A percentile compares a stretch with the other conserved stretches of the same genome.
phyloP scores from a whole-genome alignment of 768 basidiomycete genomes.

The Russula olivacea region DNA sequence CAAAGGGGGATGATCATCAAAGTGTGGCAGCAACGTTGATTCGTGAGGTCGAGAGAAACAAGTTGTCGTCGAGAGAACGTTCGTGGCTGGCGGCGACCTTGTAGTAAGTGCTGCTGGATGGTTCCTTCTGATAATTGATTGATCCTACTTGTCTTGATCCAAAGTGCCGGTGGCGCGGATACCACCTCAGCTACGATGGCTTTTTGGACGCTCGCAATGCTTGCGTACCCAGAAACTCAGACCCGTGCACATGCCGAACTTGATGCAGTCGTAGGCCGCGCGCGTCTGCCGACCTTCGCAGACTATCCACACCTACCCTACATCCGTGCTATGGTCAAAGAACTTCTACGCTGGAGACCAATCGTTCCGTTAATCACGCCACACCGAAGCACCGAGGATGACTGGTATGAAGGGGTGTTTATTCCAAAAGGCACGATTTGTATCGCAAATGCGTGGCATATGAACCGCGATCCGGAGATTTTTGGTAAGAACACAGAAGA shows the following conservation, averaged over 20 bases:
- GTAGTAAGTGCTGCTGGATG: neutral
- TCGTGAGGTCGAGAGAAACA: neutral
- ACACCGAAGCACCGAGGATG: neutral
- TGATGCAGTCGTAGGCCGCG: neutral
- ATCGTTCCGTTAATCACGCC: neutral
- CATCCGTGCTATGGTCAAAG: neutral
- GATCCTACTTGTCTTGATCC: neutral
- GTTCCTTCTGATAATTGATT: neutral
- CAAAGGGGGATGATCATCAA: neutral
- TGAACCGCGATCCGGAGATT: slow-evolving; percentile 1
- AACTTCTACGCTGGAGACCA: neutral
- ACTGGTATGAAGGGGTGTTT: neutral
- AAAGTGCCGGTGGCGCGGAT: neutral
- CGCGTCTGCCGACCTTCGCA: neutral
- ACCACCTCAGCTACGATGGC: neutral
- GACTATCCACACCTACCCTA: neutral
- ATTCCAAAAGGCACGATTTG: neutral
- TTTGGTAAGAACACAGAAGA: neutral
- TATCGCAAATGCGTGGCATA: neutral
- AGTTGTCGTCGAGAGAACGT: neutral
- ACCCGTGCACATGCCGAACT: neutral
- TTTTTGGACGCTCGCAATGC: neutral
- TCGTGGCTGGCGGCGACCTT: neutral
- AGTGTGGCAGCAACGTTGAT: neutral
- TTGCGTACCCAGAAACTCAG: neutral